Conservation (phyloP, 768 basidiomycete species). For the Ephemerocybe angulata region DNA sequence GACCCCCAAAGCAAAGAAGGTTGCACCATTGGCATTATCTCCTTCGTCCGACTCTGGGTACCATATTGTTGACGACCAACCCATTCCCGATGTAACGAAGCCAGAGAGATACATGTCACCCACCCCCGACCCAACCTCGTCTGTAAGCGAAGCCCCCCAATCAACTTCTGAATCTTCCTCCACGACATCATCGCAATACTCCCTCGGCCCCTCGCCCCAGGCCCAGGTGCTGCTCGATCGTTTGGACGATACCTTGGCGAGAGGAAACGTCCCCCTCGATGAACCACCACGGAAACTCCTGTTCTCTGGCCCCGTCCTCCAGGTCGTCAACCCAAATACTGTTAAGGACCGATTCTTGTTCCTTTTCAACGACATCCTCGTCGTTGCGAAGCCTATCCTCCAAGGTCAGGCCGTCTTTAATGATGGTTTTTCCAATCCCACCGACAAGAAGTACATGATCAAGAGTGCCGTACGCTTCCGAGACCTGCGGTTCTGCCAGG, state of each 20-base stretch:
- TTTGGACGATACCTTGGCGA: slow-evolving; percentile 66
- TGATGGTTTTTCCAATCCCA: slow-evolving; percentile 49
- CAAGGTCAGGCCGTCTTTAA: slow-evolving; percentile 62
- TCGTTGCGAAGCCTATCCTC: slow-evolving; percentile 87
- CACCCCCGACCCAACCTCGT: slow-evolving; percentile 78
- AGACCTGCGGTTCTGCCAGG: slow-evolving; percentile 64
- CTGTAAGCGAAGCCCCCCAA: slow-evolving; percentile 65
- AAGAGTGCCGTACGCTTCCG: slow-evolving; percentile 85
- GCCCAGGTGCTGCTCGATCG: slow-evolving; percentile 60
- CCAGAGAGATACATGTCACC: slow-evolving; percentile 57
- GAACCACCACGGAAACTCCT: slow-evolving; percentile 85
- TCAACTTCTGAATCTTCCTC: slow-evolving; percentile 74
- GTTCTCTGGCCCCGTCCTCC: slow-evolving; percentile 81
- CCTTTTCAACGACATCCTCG: slow-evolving; percentile 92
- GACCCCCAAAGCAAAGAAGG: slow-evolving; percentile 39
- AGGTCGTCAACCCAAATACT: slow-evolving; percentile 90
- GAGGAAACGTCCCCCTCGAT: slow-evolving; percentile 66
- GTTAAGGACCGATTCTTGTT: slow-evolving; percentile 96
- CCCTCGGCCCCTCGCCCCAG: slow-evolving; percentile 40
- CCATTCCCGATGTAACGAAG: slow-evolving; percentile 38
- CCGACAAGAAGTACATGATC: slow-evolving; percentile 77
- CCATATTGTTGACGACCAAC: slow-evolving; percentile 21
- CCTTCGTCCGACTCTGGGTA: slow-evolving; percentile 15
- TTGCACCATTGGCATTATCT: slow-evolving; percentile 27
- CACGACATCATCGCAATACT: slow-evolving; percentile 59